Percentiles rank a stretch among this genome's conserved stretches.
These are phyloP conservation scores for Austroboletus niveus DNA, from an alignment of 1,284 basidiomycete species.

Conservation along the genomic window DNA sequence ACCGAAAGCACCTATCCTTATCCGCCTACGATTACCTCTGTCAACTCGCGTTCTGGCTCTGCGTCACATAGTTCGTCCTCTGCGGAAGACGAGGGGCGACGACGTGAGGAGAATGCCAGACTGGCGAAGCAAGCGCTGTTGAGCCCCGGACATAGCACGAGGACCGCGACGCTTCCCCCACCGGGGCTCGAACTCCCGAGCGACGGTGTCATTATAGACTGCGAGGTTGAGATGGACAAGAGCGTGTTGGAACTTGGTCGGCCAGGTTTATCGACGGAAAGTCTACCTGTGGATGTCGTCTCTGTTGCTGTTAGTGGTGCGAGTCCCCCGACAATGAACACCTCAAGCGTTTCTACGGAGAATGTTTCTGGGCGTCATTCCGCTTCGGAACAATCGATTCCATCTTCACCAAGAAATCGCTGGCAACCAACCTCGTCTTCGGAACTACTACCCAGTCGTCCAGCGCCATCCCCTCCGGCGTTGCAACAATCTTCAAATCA, in stretches of 20 bases:
- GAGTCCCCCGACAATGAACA: conserved; percentile 5
- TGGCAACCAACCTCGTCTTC: conserved; percentile 16
- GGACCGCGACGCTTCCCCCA: conserved; percentile 26
- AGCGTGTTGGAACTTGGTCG: conserved; percentile 30
- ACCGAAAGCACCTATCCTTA: conserved; percentile 32
- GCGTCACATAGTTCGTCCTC: conserved; percentile 19
- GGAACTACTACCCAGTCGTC: conserved; percentile 20
- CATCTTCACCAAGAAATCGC: conserved; percentile 13
- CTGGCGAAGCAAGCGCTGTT: conserved; percentile 22
- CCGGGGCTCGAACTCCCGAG: conserved; percentile 2
- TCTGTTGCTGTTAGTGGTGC: neutral
- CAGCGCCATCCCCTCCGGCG: conserved; percentile 21
- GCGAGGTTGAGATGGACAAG: conserved; percentile 25
- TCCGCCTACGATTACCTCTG: conserved; percentile 23
- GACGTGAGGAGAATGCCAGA: conserved; percentile 19
- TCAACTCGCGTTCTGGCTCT: conserved; percentile 21
- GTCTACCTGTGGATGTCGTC: conserved; percentile 18
- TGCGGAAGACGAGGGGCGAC: conserved; percentile 26
- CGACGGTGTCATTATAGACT: conserved; percentile 1
- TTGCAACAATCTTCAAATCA: conserved; percentile 8
- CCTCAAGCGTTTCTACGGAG: neutral
- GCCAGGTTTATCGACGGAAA: conserved; percentile 32
- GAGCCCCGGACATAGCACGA: conserved; percentile 22
- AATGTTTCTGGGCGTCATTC: conserved; percentile 8
- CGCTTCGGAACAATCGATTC: conserved; percentile 11